Conservation (phyloP, 257 asterid genomes). For the Echium plantagineum region DNA sequence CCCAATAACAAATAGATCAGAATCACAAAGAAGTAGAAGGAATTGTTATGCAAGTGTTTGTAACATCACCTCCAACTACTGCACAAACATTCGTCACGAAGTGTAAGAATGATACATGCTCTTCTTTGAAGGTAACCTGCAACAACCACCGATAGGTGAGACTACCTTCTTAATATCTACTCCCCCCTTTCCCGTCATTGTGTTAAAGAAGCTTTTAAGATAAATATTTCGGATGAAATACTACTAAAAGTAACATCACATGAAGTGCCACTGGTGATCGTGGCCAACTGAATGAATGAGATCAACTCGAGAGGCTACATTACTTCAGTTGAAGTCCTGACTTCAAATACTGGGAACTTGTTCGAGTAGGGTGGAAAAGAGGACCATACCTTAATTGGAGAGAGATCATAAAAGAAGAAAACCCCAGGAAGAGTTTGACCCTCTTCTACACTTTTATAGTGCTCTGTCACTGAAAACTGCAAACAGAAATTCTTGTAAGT, state of each 20-base stretch:
- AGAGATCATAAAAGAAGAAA: slow-evolving; percentile 86
- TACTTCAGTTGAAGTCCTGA: not conserved
- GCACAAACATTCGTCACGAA: slow-evolving; percentile 89
- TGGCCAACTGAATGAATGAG: not conserved
- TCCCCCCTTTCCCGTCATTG: not conserved
- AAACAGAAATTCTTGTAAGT: slow-evolving; percentile 11
- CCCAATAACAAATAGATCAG: not conserved
- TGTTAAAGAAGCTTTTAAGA: not conserved
- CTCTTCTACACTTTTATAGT: slow-evolving; percentile 52
- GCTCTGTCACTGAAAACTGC: slow-evolving; percentile 96
- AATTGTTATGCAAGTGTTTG: not conserved
- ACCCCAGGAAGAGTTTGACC: slow-evolving; percentile 71
- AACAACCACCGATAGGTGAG: not conserved
- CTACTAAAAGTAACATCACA: not conserved
- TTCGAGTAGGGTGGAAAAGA: not conserved
- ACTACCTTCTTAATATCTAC: too few relatives aligned
- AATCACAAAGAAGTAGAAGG: not conserved
- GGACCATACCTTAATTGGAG: slow-evolving; percentile 73
- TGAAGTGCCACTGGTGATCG: not conserved
- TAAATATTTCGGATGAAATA: not conserved
- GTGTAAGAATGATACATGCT: slow-evolving; percentile 76
- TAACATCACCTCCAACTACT: slow-evolving; percentile 79
- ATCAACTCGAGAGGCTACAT: not conserved
- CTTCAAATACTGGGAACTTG: not conserved
- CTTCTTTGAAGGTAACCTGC: slow-evolving; percentile 86